These are phyloP conservation scores for Metschnikowia koreensis DNA, from an alignment of 805 yeast species.

Conservation along the genomic window DNA sequence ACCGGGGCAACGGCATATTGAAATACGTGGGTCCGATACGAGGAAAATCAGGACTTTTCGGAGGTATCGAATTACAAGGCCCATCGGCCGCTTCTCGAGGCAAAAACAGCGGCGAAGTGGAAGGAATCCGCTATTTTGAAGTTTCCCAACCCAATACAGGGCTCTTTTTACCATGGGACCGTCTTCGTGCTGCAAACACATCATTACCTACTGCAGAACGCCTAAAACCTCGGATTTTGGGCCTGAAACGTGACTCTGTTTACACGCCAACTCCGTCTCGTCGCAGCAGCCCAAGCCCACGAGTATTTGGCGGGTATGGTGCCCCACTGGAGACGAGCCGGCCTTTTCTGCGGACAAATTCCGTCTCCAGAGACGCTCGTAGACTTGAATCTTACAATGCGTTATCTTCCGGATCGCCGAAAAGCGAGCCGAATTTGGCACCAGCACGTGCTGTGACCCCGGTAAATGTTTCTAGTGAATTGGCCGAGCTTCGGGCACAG, in stretches of 20 bases:
- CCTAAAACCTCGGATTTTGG: conserved; percentile 2
- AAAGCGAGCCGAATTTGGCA: background rate
- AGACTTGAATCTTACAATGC: conserved; percentile 1
- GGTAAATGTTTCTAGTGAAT: background rate
- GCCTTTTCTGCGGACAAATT: conserved; percentile 5
- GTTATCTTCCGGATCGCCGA: background rate
- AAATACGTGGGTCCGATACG: conserved; percentile 71
- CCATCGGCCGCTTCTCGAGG: conserved; percentile 59
- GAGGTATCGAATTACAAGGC: conserved; percentile 83
- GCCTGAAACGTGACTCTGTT: conserved; percentile 10
- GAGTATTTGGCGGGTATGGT: background rate
- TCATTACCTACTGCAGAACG: conserved; percentile 18
- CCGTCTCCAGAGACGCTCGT: background rate
- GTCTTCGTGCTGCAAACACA: conserved; percentile 36
- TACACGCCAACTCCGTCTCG: conserved; percentile 16
- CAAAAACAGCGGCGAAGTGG: conserved; percentile 80
- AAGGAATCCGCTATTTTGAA: conserved; percentile 67
- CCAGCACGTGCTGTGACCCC: background rate
- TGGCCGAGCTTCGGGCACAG: conserved; percentile 9
- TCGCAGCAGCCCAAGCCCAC: conserved; percentile 8
- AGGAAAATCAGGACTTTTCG: conserved; percentile 71
- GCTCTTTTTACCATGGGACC: conserved; percentile 62
- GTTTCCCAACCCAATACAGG: conserved; percentile 69
- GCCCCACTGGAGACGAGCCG: background rate
- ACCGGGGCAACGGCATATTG: conserved; percentile 62